Evolutionary conservation across 257 asterid species (phyloP).

Genomic region (Eustoma russellianum): DNA sequence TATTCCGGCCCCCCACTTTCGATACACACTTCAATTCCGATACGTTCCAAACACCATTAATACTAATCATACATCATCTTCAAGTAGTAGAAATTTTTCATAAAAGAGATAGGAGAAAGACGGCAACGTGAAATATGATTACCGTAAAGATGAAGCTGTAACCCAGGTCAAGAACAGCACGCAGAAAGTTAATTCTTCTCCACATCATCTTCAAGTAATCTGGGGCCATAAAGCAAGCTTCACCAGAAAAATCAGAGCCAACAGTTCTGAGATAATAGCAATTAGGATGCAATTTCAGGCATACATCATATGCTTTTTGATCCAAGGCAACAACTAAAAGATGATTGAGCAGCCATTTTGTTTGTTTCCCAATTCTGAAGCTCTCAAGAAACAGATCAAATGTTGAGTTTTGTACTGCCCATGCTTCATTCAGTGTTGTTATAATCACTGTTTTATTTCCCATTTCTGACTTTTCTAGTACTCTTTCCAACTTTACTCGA

Average conservation of each 20-base stretch:
- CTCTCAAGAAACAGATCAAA: conserved; percentile 54
- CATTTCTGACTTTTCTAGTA: conserved; percentile 37
- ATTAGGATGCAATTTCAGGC: conserved; percentile 24
- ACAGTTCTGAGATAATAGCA: conserved; percentile 40
- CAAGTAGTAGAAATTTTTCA: too few species aligned
- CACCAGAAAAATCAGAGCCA: conserved; percentile 46
- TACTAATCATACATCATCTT: too few species aligned
- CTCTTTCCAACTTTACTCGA: conserved; percentile 19
- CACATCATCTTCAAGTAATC: conserved; percentile 58
- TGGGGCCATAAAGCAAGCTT: conserved; percentile 38
- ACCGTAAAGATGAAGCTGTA: conserved; percentile 57
- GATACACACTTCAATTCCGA: too few species aligned
- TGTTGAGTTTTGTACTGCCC: conserved; percentile 47
- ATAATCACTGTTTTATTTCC: conserved; percentile 50
- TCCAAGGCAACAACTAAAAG: conserved; percentile 48
- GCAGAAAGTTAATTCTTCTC: conserved; percentile 46
- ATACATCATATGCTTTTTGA: conserved; percentile 37
- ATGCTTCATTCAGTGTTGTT: conserved; percentile 56
- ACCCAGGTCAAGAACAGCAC: conserved; percentile 38
- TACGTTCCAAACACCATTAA: too few species aligned
- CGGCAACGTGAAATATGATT: conserved; percentile 12
- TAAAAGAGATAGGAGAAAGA: neutral
- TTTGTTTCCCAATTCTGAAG: conserved; percentile 49
- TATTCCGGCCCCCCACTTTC: too few species aligned
- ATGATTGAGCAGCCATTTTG: conserved; percentile 32